phyloP scores from a whole-genome alignment of 768 basidiomycete genomes.

The Sarcodon sp. region DNA sequence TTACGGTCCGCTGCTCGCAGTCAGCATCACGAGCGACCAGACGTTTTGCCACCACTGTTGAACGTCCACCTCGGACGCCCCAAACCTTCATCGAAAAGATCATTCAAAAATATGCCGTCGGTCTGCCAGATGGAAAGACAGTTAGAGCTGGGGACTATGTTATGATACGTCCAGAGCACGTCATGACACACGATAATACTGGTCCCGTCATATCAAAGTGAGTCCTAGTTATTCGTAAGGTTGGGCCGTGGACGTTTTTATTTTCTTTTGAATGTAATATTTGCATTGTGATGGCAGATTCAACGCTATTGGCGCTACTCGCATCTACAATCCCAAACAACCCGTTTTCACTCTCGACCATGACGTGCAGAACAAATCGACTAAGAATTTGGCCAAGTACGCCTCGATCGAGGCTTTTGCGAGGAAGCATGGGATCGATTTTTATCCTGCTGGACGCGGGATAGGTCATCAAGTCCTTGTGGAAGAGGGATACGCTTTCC shows the following conservation, averaged over 20 bases:
- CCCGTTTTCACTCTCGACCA: constrained; percentile 96
- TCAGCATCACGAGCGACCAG: not conserved
- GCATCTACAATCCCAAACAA: constrained; percentile 68
- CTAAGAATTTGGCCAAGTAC: constrained; percentile 89
- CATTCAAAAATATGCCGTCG: constrained; percentile 95
- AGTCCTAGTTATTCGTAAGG: constrained; percentile 16
- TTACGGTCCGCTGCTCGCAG: too few species aligned
- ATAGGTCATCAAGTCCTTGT: constrained; percentile 97
- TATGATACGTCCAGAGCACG: constrained; percentile 97
- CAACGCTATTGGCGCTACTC: constrained; percentile 85
- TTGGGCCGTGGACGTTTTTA: too few species aligned
- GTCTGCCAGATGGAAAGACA: constrained; percentile 59
- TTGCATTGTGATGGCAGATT: constrained; percentile 32
- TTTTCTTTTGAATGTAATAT: not conserved
- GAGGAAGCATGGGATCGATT: constrained; percentile 74
- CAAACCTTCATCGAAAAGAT: constrained; percentile 97
- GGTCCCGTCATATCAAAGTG: constrained; percentile 97
- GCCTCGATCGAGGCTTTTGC: constrained; percentile 86
- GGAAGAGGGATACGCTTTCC: constrained; percentile 98
- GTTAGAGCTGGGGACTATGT: constrained; percentile 98
- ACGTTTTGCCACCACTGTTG: constrained; percentile 19
- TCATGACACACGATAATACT: constrained; percentile 98
- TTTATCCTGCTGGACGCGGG: constrained; percentile 84
- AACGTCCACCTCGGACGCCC: constrained; percentile 24
- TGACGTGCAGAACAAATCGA: constrained; percentile 91